phyloP scores from a whole-genome alignment of 225 moss, liverwort and hornwort genomes.

The Physcomitrium patens region DNA sequence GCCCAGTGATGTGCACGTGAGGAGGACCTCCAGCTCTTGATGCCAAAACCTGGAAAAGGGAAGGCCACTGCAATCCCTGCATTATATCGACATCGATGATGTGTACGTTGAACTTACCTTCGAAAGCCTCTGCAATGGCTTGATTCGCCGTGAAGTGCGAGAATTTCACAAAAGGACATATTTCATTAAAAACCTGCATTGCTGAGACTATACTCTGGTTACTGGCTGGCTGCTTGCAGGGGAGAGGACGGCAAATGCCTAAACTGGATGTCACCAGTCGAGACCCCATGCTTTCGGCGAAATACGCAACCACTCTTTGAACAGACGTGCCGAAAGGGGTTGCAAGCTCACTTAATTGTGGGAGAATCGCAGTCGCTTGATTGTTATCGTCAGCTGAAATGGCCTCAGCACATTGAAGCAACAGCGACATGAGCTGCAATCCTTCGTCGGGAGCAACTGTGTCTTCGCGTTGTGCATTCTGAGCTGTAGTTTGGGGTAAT shows the following conservation, averaged over 20 bases:
- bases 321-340: constrained; percentile 82
- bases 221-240: constrained; percentile 54
- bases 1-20: constrained; percentile 70
- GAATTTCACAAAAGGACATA: constrained; percentile 81
- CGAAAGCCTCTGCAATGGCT: constrained; percentile 77
- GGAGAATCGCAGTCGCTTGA: constrained; percentile 74
- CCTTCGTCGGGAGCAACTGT: constrained; percentile 54
- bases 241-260: constrained; percentile 67
- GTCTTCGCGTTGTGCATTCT: constrained; percentile 16
- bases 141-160: constrained; percentile 88
- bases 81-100: constrained; percentile 86
- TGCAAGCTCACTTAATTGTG: constrained; percentile 76
- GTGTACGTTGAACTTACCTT: constrained; percentile 73
- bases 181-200: constrained; percentile 81
- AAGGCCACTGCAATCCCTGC: constrained; percentile 92
- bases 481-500: not conserved
- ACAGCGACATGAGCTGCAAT: constrained; percentile 70
- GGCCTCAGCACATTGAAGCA: constrained; percentile 80
- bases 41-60: constrained; percentile 72
- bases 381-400: constrained; percentile 75
- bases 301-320: constrained; percentile 82
- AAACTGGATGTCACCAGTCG: constrained; percentile 70
- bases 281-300: constrained; percentile 83
- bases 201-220: constrained; percentile 64
- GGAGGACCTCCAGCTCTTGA: constrained; percentile 74